Evolutionary conservation across 192 early-diverging fungal species (phyloP).

Genomic region (Entomortierella chlamydospora): DNA sequence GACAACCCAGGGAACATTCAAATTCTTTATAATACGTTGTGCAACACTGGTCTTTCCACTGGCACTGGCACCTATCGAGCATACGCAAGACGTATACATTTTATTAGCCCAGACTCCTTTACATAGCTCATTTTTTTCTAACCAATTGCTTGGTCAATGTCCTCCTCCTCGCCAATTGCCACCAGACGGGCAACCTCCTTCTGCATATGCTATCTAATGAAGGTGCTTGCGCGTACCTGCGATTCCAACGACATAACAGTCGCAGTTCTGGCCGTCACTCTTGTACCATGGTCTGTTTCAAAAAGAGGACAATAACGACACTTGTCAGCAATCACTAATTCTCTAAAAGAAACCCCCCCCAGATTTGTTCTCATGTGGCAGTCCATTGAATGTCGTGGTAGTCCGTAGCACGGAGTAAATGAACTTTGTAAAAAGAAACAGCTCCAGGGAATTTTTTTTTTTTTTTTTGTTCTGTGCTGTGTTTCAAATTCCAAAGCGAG

Average conservation of each 20-base stretch:
- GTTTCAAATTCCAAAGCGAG: not conserved
- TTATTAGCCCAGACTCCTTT: no score
- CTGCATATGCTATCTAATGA: not conserved
- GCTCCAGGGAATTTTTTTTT: not conserved
- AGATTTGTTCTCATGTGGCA: no score
- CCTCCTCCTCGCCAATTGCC: not conserved
- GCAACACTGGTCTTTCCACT: conserved; percentile 89
- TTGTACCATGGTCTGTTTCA: conserved; percentile 60
- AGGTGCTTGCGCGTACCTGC: conserved; percentile 60
- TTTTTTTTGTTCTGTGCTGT: no score
- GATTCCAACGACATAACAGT: conserved; percentile 78
- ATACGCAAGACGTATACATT: no score
- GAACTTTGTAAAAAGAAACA: no score
- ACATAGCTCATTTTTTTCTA: no score
- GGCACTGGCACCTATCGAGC: conserved; percentile 72
- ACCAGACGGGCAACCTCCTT: not conserved
- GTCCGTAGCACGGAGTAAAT: no score
- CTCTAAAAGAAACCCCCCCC: not conserved
- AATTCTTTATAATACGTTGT: conserved; percentile 75
- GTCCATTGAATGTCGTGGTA: no score
- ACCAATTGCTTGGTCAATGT: no score
- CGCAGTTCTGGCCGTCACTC: conserved; percentile 70
- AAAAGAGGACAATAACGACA: not conserved
- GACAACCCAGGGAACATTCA: conserved; percentile 88
- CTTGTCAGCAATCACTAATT: not conserved